Base-by-base conservation (phyloP, 495 filamentous ascomycete genomes). In the Penicillium cataractarum region DNA sequence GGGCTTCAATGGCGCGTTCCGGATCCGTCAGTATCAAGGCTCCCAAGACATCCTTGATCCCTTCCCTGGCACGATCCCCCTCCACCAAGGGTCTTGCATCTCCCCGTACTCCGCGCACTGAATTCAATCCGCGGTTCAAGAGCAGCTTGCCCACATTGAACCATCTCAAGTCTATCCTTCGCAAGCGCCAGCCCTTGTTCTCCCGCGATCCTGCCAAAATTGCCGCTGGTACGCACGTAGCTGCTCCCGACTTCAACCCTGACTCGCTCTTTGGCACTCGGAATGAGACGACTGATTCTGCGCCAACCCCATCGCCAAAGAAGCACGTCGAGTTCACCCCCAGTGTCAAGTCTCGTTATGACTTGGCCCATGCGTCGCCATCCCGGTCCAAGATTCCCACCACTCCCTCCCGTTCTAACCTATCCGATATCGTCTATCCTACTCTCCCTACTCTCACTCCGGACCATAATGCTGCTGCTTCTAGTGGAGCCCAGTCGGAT, bases 1-100 rank as follows among this genome's bases (percentile, higher is more conserved):
- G 90, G 67, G 80, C 92, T n/a, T 92, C 91, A 0, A 69, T 90
- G 44, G 86, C 89, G 24, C 89, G 92, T 22, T 73, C 81, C 39
- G 53, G 69, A 1, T 69, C 73, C 27, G 71, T 76, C 55, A 91
- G 82, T 66, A 70, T 83, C 52, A 93, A 89, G 75, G 72, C 80
- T 13, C 65, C 74, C 22, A 86, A 82, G 55, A 82, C 77, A 9
- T 78, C 78, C 4, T 78, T 82, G 78, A 82, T 88, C 32, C 85
- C 87, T 12, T 84, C 83, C 0, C 58, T 86, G 44, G 72, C 75
- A 6, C 71, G 76, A 17, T 84, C 84, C n/a, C 74, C 80, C 4
- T 72, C 71, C 40, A 67, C 75, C n/a, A 83, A 81, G 37, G 74
- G 80, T 1, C 51, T 69, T 26, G 71, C 74, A 12, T 67, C 80